Conservation (phyloP, 768 basidiomycete species). For the Trametopsis cervina region DNA sequence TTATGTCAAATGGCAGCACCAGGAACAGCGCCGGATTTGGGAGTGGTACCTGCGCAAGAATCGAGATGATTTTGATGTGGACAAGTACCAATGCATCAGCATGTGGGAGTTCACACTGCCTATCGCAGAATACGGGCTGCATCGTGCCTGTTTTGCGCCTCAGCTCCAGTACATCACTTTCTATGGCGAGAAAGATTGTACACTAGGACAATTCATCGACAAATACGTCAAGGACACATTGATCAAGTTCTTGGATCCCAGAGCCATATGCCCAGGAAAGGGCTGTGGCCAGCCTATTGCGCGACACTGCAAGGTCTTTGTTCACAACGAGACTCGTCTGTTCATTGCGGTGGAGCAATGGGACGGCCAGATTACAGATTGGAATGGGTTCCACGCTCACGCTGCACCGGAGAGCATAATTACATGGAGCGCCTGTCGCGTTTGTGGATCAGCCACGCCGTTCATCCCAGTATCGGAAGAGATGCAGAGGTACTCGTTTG, state of each 20-base stretch:
- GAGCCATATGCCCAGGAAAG: slow-evolving; percentile 75
- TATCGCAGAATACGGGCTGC: slow-evolving; percentile 54
- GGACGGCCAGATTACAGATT: slow-evolving; percentile 69
- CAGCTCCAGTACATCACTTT: slow-evolving; percentile 69
- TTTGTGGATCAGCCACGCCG: slow-evolving; percentile 73
- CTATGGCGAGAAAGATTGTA: slow-evolving; percentile 89
- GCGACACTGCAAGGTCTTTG: slow-evolving; percentile 84
- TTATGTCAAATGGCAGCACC: slow-evolving; percentile 70
- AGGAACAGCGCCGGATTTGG: slow-evolving; percentile 87
- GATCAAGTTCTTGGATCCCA: slow-evolving; percentile 63
- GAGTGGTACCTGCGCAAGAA: slow-evolving; percentile 93
- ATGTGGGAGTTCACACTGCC: slow-evolving; percentile 79
- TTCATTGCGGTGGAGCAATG: slow-evolving; percentile 86
- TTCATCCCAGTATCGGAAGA: slow-evolving; percentile 88
- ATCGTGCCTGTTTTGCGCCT: slow-evolving; percentile 76
- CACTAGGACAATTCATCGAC: slow-evolving; percentile 91
- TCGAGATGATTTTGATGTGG: slow-evolving; percentile 78
- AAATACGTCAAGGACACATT: slow-evolving; percentile 63
- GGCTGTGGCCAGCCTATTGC: slow-evolving; percentile 76
- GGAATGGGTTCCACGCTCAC: slow-evolving; percentile 38
- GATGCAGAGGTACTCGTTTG: slow-evolving; percentile 91
- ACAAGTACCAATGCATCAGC: slow-evolving; percentile 87
- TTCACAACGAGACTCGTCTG: slow-evolving; percentile 81
- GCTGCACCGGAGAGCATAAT: slow-evolving; percentile 68
- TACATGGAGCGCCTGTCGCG: slow-evolving; percentile 85